Conservation (phyloP, 345 rosid genomes). For the Salix udensis region DNA sequence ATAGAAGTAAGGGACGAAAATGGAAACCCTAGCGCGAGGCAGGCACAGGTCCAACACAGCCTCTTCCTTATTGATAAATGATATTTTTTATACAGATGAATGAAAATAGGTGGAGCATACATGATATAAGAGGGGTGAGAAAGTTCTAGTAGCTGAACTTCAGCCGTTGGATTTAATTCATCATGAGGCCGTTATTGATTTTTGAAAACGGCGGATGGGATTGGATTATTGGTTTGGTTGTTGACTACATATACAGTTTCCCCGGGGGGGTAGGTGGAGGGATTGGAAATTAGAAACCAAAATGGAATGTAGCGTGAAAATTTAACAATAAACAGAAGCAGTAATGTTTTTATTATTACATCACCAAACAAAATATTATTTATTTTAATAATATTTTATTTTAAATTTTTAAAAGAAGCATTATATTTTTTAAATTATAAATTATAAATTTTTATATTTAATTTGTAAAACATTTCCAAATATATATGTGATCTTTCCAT, state of each 20-base stretch:
- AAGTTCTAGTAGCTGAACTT: slow-evolving; percentile 43
- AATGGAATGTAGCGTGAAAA: no score
- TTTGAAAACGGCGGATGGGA: slow-evolving; percentile 11
- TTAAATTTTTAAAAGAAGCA: no score
- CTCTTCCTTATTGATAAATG: background rate
- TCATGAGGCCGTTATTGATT: slow-evolving; percentile 36
- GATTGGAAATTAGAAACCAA: no score
- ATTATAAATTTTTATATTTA: no score
- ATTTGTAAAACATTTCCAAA: no score
- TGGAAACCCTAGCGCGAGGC: slow-evolving; percentile 11
- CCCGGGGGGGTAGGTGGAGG: slow-evolving; percentile 11
- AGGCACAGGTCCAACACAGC: background rate
- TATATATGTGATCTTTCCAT: no score
- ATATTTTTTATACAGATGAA: background rate
- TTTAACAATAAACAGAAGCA: no score
- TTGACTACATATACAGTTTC: slow-evolving; percentile 13
- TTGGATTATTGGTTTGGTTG: background rate
- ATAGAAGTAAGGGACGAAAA: background rate
- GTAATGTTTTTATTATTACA: no score
- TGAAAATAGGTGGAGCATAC: background rate
- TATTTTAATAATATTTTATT: no score
- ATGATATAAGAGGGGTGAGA: slow-evolving; percentile 17
- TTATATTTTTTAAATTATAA: no score
- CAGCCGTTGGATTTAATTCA: slow-evolving; percentile 35
- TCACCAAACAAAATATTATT: no score